A percentile compares a stretch with the other conserved stretches of the same genome.
These are phyloP conservation scores for Pyrrhoderma noxium DNA, from an alignment of 1,284 basidiomycete genomes.

Conservation along the genomic window DNA sequence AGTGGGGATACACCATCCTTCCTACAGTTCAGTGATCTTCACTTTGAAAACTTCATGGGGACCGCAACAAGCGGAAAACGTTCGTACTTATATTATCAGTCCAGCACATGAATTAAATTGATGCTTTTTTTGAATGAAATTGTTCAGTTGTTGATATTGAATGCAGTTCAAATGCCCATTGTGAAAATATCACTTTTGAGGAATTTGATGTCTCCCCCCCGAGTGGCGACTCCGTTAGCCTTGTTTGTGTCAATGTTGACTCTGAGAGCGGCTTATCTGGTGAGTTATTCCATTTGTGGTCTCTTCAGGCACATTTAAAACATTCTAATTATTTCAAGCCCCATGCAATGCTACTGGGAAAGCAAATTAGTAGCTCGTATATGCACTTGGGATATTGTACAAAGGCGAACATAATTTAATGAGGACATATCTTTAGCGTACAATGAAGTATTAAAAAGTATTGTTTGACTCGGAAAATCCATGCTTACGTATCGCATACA, in stretches of 20 bases:
- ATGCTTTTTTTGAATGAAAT: not conserved
- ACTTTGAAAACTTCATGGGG: constrained; percentile 44
- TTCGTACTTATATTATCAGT: constrained; percentile 28
- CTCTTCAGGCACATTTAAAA: not conserved
- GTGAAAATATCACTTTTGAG: constrained; percentile 38
- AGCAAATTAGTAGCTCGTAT: too few relatives aligned
- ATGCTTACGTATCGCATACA: too few relatives aligned
- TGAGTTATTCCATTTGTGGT: constrained; percentile 12
- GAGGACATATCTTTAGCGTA: too few relatives aligned
- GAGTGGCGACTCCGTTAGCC: constrained; percentile 30
- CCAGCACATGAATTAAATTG: not conserved
- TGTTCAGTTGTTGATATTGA: constrained; percentile 44
- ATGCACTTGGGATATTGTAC: too few relatives aligned
- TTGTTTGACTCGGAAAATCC: too few relatives aligned
- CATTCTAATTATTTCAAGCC: constrained; percentile 1
- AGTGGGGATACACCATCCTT: constrained; percentile 46
- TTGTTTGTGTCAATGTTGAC: constrained; percentile 42
- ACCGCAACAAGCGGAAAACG: constrained; percentile 36
- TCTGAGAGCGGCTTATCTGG: constrained; percentile 36
- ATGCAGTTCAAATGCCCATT: constrained; percentile 46
- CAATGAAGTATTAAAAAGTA: too few relatives aligned
- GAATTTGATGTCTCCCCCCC: constrained; percentile 36
- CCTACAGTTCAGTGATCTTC: constrained; percentile 41
- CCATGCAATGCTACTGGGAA: constrained; percentile 16
- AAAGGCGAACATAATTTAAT: too few relatives aligned